Conservation (phyloP, 2,329 filamentous ascomycete genomes). For the Curvularia sp. region DNA sequence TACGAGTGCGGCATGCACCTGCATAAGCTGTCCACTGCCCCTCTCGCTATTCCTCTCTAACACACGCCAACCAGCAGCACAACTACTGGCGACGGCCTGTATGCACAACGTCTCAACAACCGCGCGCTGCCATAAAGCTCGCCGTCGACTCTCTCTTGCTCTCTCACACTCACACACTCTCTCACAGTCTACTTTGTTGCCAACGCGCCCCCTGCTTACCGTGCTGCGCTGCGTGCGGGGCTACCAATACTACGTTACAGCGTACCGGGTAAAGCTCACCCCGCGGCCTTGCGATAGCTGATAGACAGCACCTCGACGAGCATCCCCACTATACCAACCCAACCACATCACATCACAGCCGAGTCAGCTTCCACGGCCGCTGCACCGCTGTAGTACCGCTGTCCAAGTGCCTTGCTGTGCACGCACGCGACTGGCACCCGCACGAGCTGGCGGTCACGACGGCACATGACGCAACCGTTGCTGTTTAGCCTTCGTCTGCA, state of each 20-base stretch:
- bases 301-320: conserved; percentile 14
- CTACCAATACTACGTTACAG: conserved; percentile 2
- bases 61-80: conserved; percentile 15
- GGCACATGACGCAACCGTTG: conserved; percentile 39
- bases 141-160: not conserved
- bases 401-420: conserved; percentile 16
- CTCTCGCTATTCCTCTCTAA: conserved; percentile 15
- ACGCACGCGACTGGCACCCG: conserved; percentile 29
- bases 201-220: not conserved
- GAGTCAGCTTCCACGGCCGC: conserved; percentile 23
- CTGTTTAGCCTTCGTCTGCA: conserved; percentile 28
- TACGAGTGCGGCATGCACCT: conserved; percentile 18
- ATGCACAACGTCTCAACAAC: conserved; percentile 28
- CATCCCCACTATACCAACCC: not conserved
- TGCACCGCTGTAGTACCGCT: conserved; percentile 3
- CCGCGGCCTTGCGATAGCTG: conserved; percentile 1
- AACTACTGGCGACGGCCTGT: conserved; percentile 18
- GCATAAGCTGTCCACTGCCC: conserved; percentile 28
- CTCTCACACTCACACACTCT: not conserved
- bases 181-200: not conserved
- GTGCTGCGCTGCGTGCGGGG: not conserved
- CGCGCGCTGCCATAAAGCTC: conserved; percentile 15
- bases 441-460: conserved; percentile 29
- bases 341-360: conserved; percentile 1
- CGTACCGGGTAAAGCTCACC: not conserved